Conservation (phyloP, 306 rosid species). For the Prunus davidiana region DNA sequence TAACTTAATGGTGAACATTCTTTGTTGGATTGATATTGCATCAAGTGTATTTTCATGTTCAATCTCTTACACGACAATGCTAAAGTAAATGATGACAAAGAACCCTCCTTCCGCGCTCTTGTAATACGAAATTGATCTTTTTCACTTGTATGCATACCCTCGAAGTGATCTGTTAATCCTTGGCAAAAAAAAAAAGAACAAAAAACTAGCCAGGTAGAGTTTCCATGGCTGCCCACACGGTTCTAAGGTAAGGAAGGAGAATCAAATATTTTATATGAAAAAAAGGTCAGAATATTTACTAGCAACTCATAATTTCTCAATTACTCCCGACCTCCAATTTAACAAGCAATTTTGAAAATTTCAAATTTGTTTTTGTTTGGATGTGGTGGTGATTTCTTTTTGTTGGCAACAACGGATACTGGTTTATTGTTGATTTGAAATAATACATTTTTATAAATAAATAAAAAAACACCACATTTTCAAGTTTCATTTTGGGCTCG, state of each 20-base stretch:
- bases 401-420: background rate
- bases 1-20: background rate
- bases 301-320: background rate
- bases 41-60: background rate
- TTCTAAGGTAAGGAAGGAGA: background rate
- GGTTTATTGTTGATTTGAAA: no score
- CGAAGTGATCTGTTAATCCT: no score
- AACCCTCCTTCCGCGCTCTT: no score
- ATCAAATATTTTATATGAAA: no score
- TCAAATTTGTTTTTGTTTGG: background rate
- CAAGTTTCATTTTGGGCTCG: no score
- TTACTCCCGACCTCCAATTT: background rate
- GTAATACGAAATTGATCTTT: background rate
- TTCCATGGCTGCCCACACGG: background rate
- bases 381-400: background rate
- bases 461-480: no score
- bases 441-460: no score
- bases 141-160: background rate
- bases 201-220: background rate
- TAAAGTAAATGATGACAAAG: background rate
- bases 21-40: background rate
- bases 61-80: background rate
- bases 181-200: no score
- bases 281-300: background rate
- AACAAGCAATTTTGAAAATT: background rate